Conservation (phyloP, 257 asterid species). For the Thymus mandschuricus region DNA sequence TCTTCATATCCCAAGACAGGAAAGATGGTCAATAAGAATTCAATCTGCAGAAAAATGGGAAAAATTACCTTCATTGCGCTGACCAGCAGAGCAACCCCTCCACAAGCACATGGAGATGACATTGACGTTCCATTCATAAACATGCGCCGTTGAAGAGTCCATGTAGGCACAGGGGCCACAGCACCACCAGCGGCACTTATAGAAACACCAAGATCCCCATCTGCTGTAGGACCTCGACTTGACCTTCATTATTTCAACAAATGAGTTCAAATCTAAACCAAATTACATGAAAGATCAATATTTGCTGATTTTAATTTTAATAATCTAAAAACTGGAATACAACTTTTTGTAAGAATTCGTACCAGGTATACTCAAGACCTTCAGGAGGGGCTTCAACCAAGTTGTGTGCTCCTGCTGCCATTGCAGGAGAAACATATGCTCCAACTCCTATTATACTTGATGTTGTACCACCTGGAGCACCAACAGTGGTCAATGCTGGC, state of each 20-base stretch:
- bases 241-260: slow-evolving; percentile 69
- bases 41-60: background rate
- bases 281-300: slow-evolving; percentile 11
- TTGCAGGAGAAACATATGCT: slow-evolving; percentile 96
- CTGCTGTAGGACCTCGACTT: slow-evolving; percentile 98
- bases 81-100: slow-evolving; percentile 90
- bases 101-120: slow-evolving; percentile 99
- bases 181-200: slow-evolving; percentile 99
- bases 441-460: slow-evolving; percentile 98
- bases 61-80: slow-evolving; percentile 94
- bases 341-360: slow-evolving; percentile 31
- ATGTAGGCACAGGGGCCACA: slow-evolving; percentile 98
- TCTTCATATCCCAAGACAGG: slow-evolving; percentile 35
- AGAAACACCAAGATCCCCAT: slow-evolving; percentile 94
- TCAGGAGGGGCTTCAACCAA: slow-evolving; percentile 91
- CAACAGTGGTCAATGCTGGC: slow-evolving; percentile 95
- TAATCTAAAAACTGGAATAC: slow-evolving; percentile 18
- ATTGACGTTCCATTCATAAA: slow-evolving; percentile 99
- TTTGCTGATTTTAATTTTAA: slow-evolving; percentile 11
- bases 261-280: slow-evolving; percentile 36
- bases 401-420: slow-evolving; percentile 97
- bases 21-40: slow-evolving; percentile 20
- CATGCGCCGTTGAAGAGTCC: slow-evolving; percentile 99
- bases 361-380: slow-evolving; percentile 99
- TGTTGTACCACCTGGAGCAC: slow-evolving; percentile 99